phyloP scores from a whole-genome alignment of 352 stramenopile species.

The Pythium vanterpoolii region DNA sequence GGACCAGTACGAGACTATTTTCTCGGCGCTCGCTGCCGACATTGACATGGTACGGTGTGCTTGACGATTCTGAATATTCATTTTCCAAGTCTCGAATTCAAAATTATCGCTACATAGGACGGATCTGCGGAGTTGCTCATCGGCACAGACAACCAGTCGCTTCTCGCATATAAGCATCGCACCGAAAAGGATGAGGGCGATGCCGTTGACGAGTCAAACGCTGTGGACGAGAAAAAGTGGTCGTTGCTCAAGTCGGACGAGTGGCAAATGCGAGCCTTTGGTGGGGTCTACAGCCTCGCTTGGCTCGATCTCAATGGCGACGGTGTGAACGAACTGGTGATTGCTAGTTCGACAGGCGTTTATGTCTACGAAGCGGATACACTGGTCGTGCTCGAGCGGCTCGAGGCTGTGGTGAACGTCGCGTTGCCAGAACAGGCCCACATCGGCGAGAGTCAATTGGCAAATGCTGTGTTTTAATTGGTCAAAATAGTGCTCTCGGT shows the following conservation, averaged over 20 bases:
- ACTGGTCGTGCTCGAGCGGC: conserved; percentile 20
- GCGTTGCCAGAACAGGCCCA: too few relatives aligned
- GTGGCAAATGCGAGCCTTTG: conserved; percentile 60
- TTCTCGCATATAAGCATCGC: conserved; percentile 54
- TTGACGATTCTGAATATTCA: not conserved
- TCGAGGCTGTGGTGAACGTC: conserved; percentile 25
- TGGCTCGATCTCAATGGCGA: conserved; percentile 66
- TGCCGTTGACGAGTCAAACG: not conserved
- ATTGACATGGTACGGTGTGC: conserved; percentile 60
- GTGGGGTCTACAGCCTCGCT: conserved; percentile 68
- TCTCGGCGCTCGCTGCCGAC: conserved; percentile 44
- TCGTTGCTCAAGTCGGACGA: conserved; percentile 19
- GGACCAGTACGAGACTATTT: conserved; percentile 63
- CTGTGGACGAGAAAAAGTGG: conserved; percentile 24
- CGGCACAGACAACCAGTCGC: conserved; percentile 52
- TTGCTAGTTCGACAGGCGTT: conserved; percentile 62
- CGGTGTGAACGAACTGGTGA: conserved; percentile 53
- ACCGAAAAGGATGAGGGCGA: not conserved
- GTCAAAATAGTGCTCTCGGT: conserved; percentile 4
- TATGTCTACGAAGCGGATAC: conserved; percentile 63
- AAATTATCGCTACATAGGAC: too few relatives aligned
- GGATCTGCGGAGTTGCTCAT: conserved; percentile 54
- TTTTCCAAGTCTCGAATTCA: not conserved
- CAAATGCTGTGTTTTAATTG: not conserved
- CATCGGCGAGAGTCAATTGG: not conserved